Evolutionary conservation across 1,139 yeast genomes (phyloP), one percentile per base, ranked within the genome.

Genomic region (Lodderomyces theae): DNA sequence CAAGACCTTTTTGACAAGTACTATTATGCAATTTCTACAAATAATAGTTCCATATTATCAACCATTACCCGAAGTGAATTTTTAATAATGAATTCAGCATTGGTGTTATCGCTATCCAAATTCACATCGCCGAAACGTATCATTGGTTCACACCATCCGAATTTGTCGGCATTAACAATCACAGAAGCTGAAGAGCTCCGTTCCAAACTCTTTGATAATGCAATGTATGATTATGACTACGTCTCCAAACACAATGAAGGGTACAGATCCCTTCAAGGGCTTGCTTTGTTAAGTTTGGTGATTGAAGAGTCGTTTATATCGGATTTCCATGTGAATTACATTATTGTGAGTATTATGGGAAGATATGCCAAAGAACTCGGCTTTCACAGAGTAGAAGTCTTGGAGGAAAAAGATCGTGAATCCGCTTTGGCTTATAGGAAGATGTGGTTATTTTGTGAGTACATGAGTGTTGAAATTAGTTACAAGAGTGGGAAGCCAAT

Each of bases 401-500:
- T 49, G 12, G 37, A 38, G 7, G 42, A 50, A 11, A 35, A 40
- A 3, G 47, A 40, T 1, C 46, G 42, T 4, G 52, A 50, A 7
- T 33, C 11, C n/a, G 38, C 38, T 11, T 47, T 50, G 9, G 30
- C 40, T 6, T 48, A 52, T 9, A 43, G 58, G 38, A 46, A 50
- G 9, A 31, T 60, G 10, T 54, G 61, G 56, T 52, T 57, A 56
- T 56, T 51, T 36, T 57, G 59, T 39, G 54, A 57, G 22, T 45
- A 41, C 34, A 35, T 53, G 23, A 60, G 57, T 28, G 46, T 51
- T 34, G 64, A 58, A 17, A 39, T 51, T 6, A 48, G 57, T n/a
- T 60, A 51, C 40, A 54, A 58, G 31, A 49, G 54, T 22, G 63
- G 62, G 2, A 57, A 55, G 29, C 50, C 59, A 7, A 44, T 34